phyloP scores from a whole-genome alignment of 139 green algal species.

The Chlorella vulgaris region DNA sequence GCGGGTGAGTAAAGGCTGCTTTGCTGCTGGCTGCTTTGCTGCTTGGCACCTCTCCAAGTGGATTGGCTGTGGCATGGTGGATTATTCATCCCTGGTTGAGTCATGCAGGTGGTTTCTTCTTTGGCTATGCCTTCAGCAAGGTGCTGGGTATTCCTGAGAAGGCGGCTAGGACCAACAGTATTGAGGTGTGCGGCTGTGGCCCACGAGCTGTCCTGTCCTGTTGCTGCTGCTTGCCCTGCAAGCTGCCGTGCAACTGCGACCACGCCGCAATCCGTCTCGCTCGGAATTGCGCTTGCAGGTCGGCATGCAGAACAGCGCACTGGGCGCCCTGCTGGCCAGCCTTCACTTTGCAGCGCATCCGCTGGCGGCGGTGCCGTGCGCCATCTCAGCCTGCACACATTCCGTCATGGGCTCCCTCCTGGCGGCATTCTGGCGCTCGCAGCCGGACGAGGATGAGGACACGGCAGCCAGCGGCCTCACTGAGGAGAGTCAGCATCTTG shows the following conservation, averaged over 20 bases:
- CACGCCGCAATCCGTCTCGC: too few relatives aligned
- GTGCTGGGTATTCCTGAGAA: conserved; percentile 53
- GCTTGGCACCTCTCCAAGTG: background rate
- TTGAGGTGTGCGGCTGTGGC: conserved; percentile 46
- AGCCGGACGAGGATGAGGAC: background rate
- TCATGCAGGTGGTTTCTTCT: conserved; percentile 59
- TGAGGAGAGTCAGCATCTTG: background rate
- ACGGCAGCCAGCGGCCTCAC: background rate
- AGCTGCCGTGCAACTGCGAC: too few relatives aligned
- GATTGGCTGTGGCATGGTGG: too few relatives aligned
- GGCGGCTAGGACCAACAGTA: conserved; percentile 68
- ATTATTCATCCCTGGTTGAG: background rate
- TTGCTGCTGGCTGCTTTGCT: background rate
- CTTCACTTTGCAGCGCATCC: conserved; percentile 76
- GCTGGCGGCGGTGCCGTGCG: conserved; percentile 76
- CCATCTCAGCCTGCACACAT: conserved; percentile 81
- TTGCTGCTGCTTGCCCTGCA: background rate
- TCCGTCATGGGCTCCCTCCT: conserved; percentile 72
- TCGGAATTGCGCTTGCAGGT: conserved; percentile 23
- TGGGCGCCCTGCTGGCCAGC: conserved; percentile 75
- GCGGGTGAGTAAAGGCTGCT: conserved; percentile 19
- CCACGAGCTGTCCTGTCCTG: background rate
- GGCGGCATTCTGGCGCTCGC: conserved; percentile 64
- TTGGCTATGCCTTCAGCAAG: conserved; percentile 58
- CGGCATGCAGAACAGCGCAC: conserved; percentile 80